Percentiles rank a stretch among this genome's conserved stretches.
Evolutionary conservation across 257 asterid genomes (phyloP).

Genomic region (Cynanchum wilfordii): DNA sequence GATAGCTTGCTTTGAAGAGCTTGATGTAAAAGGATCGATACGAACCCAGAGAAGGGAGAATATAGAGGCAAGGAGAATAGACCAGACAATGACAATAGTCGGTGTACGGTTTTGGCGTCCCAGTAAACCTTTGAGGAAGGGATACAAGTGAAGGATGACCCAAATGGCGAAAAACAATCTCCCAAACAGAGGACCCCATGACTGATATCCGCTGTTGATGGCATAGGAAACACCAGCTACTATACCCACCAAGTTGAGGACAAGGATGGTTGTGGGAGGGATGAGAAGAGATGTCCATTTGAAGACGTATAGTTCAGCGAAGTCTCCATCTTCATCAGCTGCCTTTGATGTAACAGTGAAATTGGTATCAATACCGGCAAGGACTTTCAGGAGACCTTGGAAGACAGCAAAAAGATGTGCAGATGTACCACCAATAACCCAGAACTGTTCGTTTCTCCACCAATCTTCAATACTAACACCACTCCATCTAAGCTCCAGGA

Average conservation of each 20-base stretch:
- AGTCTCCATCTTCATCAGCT: constrained; percentile 71
- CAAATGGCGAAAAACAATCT: constrained; percentile 75
- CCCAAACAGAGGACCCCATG: constrained; percentile 89
- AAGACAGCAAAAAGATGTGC: constrained; percentile 90
- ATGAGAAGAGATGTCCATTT: constrained; percentile 85
- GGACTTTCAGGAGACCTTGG: constrained; percentile 88
- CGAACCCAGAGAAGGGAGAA: constrained; percentile 93
- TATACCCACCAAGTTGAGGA: constrained; percentile 70
- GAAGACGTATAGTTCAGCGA: constrained; percentile 71
- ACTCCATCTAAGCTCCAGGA: constrained; percentile 86
- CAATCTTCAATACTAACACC: constrained; percentile 81
- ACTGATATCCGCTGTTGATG: constrained; percentile 80
- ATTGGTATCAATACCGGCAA: constrained; percentile 84
- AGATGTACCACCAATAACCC: constrained; percentile 97
- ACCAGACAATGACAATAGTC: constrained; percentile 93
- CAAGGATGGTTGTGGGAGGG: constrained; percentile 84
- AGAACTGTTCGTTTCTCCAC: constrained; percentile 97
- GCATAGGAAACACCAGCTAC: constrained; percentile 91
- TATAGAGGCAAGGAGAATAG: constrained; percentile 84
- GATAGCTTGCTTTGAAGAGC: constrained; percentile 37
- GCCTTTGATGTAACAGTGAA: constrained; percentile 91
- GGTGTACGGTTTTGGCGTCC: constrained; percentile 88
- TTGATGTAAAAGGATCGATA: constrained; percentile 75
- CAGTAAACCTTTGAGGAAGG: constrained; percentile 81
- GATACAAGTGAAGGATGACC: constrained; percentile 88